phyloP scores from a whole-genome alignment of 768 basidiomycete genomes.

The Lactarius akahatsu region DNA sequence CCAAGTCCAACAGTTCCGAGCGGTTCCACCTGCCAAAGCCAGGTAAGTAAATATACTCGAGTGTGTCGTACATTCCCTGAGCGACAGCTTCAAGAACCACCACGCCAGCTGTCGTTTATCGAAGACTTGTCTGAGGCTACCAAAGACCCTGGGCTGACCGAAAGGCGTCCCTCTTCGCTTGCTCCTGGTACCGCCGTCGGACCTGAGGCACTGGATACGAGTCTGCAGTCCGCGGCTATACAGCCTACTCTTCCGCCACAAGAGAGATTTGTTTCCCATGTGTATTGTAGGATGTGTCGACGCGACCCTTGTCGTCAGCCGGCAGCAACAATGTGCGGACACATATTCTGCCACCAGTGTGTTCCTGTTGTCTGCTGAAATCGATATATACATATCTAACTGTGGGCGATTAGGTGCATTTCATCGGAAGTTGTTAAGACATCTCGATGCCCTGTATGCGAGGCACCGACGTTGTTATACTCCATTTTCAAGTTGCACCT shows the following conservation, averaged over 20 bases:
- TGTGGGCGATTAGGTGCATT: constrained; percentile 47
- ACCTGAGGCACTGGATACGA: background rate
- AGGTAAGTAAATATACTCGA: constrained; percentile 7
- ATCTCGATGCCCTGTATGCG: constrained; percentile 53
- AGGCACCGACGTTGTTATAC: constrained; percentile 50
- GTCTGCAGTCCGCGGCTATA: background rate
- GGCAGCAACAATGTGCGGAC: constrained; percentile 62
- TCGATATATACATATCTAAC: constrained; percentile 6
- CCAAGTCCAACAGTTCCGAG: constrained; percentile 15
- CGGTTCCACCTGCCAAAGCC: constrained; percentile 7
- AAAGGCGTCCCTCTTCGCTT: background rate
- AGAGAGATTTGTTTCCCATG: constrained; percentile 23
- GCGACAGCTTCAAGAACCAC: constrained; percentile 1
- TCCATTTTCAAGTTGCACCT: constrained; percentile 54
- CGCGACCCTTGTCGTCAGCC: constrained; percentile 50
- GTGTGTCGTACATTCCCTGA: background rate
- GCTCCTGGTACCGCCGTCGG: background rate
- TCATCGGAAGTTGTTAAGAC: constrained; percentile 47
- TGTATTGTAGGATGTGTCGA: constrained; percentile 50
- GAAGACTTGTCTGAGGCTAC: background rate
- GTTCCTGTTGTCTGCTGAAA: constrained; percentile 27
- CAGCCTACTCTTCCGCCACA: background rate
- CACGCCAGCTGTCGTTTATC: constrained; percentile 3
- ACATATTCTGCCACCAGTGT: constrained; percentile 58
- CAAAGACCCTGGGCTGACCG: background rate